A percentile compares a stretch with the other conserved stretches of the same genome.
These are phyloP conservation scores for Annona cherimola DNA, from an alignment of 164 flowering plant genomes.

Conservation along the genomic window DNA sequence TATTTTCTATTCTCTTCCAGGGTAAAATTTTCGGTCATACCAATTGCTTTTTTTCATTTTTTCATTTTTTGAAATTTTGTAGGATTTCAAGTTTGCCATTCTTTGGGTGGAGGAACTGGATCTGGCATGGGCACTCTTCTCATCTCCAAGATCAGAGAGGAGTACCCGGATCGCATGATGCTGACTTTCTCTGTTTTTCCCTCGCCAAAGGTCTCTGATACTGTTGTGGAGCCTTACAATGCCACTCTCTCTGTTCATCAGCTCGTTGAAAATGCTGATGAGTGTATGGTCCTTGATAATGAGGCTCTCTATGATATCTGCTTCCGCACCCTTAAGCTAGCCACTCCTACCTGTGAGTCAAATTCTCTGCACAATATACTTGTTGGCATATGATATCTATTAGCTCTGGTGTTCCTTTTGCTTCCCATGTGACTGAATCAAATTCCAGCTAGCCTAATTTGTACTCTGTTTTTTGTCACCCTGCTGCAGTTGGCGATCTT, in stretches of 20 bases:
- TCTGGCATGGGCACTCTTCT: conserved; percentile 9
- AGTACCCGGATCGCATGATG: conserved; percentile 11
- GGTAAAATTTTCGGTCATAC: background rate
- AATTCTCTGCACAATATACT: too few relatives aligned
- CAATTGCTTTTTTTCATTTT: background rate
- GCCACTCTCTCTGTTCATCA: conserved; percentile 11
- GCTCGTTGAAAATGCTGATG: conserved; percentile 11
- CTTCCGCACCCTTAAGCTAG: conserved; percentile 9
- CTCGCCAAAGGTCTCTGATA: conserved; percentile 8
- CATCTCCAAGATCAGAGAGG: conserved; percentile 7
- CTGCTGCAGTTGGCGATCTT: conserved; percentile 6
- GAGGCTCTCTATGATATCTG: conserved; percentile 13
- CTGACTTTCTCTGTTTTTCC: conserved; percentile 8
- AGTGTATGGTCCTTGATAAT: conserved; percentile 11
- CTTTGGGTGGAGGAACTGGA: conserved; percentile 11
- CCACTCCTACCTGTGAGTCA: conserved; percentile 9
- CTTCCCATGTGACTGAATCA: too few relatives aligned
- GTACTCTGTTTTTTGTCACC: background rate
- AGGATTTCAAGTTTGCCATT: conserved; percentile 13
- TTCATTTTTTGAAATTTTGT: background rate
- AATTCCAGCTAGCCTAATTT: background rate
- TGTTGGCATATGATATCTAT: too few relatives aligned
- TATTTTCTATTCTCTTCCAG: background rate
- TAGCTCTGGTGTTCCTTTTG: too few relatives aligned
- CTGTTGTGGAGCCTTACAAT: conserved; percentile 9